A percentile compares a stretch with the other conserved stretches of the same genome.
Evolutionary conservation across 768 basidiomycete species (phyloP).

Genomic region (Boletales sp.): DNA sequence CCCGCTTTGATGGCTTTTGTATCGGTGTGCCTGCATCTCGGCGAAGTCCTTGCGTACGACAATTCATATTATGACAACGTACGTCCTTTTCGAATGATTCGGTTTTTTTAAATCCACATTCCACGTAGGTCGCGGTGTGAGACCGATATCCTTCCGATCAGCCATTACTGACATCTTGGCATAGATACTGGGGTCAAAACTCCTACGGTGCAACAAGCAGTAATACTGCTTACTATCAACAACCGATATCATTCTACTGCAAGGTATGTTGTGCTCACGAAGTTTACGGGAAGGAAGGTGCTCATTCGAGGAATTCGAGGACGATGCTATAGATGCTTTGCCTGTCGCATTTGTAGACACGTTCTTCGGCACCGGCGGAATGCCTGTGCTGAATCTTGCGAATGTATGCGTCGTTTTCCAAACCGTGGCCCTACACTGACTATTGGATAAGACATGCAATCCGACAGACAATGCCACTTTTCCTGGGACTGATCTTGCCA

Average conservation of each 20-base stretch:
- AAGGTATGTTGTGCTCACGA: constrained; percentile 35
- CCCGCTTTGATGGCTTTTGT: not conserved
- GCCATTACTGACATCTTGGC: not conserved
- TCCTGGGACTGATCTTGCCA: constrained; percentile 38
- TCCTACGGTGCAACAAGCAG: constrained; percentile 60
- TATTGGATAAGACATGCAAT: constrained; percentile 38
- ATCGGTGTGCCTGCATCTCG: constrained; percentile 7
- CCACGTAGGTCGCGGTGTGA: constrained; percentile 53
- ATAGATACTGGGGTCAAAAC: constrained; percentile 74
- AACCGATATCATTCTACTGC: constrained; percentile 62
- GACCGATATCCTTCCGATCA: constrained; percentile 8
- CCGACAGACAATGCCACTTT: constrained; percentile 37
- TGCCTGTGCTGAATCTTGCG: constrained; percentile 65
- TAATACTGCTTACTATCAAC: constrained; percentile 55
- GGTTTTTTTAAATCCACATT: constrained; percentile 1
- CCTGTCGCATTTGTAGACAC: constrained; percentile 66
- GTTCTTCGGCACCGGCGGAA: constrained; percentile 60
- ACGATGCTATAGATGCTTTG: constrained; percentile 64
- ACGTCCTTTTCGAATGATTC: constrained; percentile 17
- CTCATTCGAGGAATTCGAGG: constrained; percentile 34
- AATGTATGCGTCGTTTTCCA: constrained; percentile 41
- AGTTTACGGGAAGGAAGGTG: not conserved
- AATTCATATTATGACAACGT: constrained; percentile 63
- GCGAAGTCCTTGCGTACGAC: constrained; percentile 44
- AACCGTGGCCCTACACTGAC: not conserved